phyloP scores from a whole-genome alignment of 257 asterid genomes.

The Voacanga thouarsii region DNA sequence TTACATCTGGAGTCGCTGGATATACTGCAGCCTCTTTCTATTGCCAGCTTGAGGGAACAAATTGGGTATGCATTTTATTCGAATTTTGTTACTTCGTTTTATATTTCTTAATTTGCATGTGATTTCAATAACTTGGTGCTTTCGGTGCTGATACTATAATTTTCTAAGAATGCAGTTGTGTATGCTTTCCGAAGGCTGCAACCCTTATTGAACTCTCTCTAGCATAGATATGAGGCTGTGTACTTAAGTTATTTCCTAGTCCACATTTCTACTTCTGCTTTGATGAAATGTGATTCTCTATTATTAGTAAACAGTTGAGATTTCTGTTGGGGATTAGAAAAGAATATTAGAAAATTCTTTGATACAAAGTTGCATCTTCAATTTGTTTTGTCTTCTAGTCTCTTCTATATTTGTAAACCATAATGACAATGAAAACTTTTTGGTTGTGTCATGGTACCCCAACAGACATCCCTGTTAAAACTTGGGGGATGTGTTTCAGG shows the following conservation, averaged over 20 bases:
- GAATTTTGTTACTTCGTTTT: not conserved
- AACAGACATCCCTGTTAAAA: not conserved
- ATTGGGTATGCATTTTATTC: conserved; percentile 29
- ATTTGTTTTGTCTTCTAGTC: not conserved
- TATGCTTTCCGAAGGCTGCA: not conserved
- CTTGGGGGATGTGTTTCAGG: not conserved
- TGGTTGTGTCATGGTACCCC: not conserved
- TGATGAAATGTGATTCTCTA: not conserved
- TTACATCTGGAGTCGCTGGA: conserved; percentile 44
- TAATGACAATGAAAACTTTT: not conserved
- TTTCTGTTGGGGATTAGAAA: not conserved
- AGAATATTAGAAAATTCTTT: not conserved
- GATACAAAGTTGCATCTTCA: not conserved
- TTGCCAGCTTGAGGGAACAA: conserved; percentile 40
- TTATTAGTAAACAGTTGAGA: not conserved
- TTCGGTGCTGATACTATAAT: not conserved
- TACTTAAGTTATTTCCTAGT: no score
- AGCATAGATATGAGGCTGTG: no score
- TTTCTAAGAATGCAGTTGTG: not conserved
- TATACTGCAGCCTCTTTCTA: conserved; percentile 39
- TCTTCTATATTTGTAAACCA: not conserved
- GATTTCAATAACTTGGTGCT: not conserved
- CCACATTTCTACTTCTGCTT: not conserved
- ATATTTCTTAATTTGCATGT: not conserved
- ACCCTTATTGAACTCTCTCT: not conserved